Conservation (phyloP, 148 eudicot species). For the Heliamphora exappendiculata region DNA sequence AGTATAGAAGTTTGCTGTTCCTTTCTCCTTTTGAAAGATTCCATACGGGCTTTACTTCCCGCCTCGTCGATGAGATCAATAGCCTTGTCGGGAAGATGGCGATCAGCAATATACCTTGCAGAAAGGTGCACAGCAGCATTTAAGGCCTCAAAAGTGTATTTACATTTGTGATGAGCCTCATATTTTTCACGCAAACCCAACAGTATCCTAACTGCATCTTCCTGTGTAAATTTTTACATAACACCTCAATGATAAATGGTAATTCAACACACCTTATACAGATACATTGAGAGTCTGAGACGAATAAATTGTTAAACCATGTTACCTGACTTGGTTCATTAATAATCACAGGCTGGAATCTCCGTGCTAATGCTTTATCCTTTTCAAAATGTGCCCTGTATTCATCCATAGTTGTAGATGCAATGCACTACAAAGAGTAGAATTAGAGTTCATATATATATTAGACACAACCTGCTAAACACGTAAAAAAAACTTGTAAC, state of each 20-base stretch:
- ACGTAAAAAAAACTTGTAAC: not conserved
- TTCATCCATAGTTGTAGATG: constrained; percentile 56
- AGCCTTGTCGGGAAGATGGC: constrained; percentile 61
- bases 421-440: constrained; percentile 39
- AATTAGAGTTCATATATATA: constrained; percentile 10
- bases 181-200: constrained; percentile 51
- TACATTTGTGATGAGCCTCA: constrained; percentile 49
- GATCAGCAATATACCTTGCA: constrained; percentile 49
- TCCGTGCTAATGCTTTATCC: constrained; percentile 53
- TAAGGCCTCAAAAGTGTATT: constrained; percentile 50
- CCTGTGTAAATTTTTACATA: constrained; percentile 24
- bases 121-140: constrained; percentile 52
- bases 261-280: not conserved
- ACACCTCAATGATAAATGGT: not conserved
- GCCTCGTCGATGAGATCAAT: constrained; percentile 64
- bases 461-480: not conserved
- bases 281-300: not conserved
- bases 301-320: not conserved
- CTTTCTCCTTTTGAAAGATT: constrained; percentile 32
- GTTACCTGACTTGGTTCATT: constrained; percentile 53
- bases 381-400: constrained; percentile 47
- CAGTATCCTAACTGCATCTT: constrained; percentile 43
- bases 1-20: constrained; percentile 33
- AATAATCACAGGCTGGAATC: constrained; percentile 52
- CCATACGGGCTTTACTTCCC: constrained; percentile 52